Evolutionary conservation across 192 early-diverging fungal species (phyloP).

Genomic region (Entomortierella parvispora): DNA sequence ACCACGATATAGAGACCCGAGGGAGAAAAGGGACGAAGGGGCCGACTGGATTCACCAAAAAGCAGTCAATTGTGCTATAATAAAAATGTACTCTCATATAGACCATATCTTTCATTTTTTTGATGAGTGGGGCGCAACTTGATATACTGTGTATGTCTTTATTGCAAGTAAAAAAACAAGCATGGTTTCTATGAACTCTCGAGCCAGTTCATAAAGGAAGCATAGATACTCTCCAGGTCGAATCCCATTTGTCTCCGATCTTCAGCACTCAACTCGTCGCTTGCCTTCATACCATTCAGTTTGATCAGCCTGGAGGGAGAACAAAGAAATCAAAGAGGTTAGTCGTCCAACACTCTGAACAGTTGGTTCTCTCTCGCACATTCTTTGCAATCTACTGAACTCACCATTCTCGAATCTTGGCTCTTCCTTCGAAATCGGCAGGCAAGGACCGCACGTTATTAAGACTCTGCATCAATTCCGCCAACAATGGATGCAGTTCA

Average conservation of each 20-base stretch:
- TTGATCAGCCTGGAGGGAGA: conserved; percentile 70
- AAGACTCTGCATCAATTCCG: conserved; percentile 87
- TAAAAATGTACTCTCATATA: background rate
- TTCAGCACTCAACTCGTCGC: conserved; percentile 83
- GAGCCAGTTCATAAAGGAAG: conserved; percentile 69
- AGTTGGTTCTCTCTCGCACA: background rate
- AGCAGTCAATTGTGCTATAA: too few relatives aligned
- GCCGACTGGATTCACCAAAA: too few relatives aligned
- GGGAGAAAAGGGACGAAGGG: too few relatives aligned
- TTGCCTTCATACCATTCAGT: conserved; percentile 93
- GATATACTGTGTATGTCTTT: background rate
- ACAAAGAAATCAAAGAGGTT: background rate
- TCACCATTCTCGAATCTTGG: conserved; percentile 85
- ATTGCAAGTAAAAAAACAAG: conserved; percentile 8
- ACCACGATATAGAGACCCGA: too few relatives aligned
- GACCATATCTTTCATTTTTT: background rate
- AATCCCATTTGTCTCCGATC: conserved; percentile 93
- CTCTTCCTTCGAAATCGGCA: conserved; percentile 82
- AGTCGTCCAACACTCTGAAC: background rate
- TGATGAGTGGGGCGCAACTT: background rate
- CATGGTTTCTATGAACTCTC: conserved; percentile 22
- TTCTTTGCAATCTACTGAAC: background rate
- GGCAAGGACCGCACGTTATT: conserved; percentile 85
- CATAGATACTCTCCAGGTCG: conserved; percentile 84
- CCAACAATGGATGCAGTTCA: conserved; percentile 88